Base-by-base conservation (phyloP, 2,329 filamentous ascomycete species). In the Cladosporium sp. region DNA sequence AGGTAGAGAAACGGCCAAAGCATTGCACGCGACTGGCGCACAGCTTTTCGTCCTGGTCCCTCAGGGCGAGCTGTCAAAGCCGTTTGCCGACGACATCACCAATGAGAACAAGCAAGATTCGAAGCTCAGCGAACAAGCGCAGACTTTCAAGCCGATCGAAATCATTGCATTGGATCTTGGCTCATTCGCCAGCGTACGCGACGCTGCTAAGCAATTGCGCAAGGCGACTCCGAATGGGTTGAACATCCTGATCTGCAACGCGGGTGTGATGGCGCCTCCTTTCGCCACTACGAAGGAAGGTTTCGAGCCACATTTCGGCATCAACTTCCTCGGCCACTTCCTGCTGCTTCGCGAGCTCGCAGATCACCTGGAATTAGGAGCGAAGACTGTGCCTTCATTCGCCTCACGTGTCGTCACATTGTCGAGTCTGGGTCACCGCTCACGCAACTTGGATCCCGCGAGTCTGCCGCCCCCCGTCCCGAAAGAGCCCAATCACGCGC, bases 321-420 rank as follows among this genome's bases (percentile, higher is more conserved):
- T 72, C 8, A 78, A 79, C 55, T 72, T 78, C 62, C 62, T 78
- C 54, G 76, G 74, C n/a, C 76, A 76, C 54, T 72, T 73, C 4
- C 64, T 77, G 1, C 56, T 78, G 5, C 73, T 68, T 9, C 72
- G 71, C 7, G 15, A 19, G 20, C 38, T 41, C 24, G 7, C 18
- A 11, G 15, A 17, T 3, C 11, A 15, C 7, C 38, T 41, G 38
- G 15, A 7, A 4, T 34, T 15, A 6, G 32, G 32, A 13, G 15
- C 15, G n/a, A 19, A 7, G 7, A 24, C 3, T 4, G 9, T 11
- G 7, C 13, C 45, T 8, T 7, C 18, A 24, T 7, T 22, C 5
- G 4, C 18, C 37, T 51, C 50, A 15, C 50, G 55, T 9, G 73
- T 80, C 2, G 67, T 81, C 39, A 63, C 64, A 0, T 57, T 80